Percentiles rank a stretch among this genome's conserved stretches.
phyloP scores from a whole-genome alignment of 1,284 basidiomycete genomes.

The Trichosporon sp. region DNA sequence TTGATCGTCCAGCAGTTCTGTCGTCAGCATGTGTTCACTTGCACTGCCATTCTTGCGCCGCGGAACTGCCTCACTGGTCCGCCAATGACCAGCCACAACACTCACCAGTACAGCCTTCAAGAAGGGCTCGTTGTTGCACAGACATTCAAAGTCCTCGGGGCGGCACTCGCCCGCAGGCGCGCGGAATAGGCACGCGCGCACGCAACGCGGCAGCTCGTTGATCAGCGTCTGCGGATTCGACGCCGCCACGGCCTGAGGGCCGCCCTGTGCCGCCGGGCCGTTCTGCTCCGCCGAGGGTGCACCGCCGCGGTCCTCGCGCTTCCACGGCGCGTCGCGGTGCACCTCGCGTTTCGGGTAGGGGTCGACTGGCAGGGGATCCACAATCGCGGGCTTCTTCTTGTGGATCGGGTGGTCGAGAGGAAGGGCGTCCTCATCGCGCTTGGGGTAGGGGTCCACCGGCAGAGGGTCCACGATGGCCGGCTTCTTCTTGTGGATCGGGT shows the following conservation, averaged over 20 bases:
- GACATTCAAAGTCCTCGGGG: background rate
- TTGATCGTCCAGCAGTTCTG: conserved; percentile 10
- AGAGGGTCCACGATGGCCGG: background rate
- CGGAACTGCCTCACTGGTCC: no score
- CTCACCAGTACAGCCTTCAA: conserved; percentile 3
- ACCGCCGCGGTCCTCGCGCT: background rate
- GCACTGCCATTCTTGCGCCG: background rate
- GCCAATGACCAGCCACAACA: background rate
- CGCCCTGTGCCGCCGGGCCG: background rate
- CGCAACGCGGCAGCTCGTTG: background rate
- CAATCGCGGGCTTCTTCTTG: no score
- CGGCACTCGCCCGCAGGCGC: background rate
- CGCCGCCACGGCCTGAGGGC: background rate
- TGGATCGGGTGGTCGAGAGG: no score
- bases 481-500: background rate
- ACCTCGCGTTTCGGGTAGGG: background rate
- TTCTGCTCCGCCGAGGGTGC: background rate
- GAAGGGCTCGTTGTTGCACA: background rate
- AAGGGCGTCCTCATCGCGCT: no score
- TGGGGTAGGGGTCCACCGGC: background rate
- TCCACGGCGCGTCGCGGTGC: background rate
- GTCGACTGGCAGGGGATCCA: background rate
- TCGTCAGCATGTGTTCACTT: background rate
- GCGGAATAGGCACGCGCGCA: background rate
- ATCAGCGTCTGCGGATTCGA: background rate